Base-by-base conservation (phyloP, 2,329 filamentous ascomycete genomes). In the Neofusicoccum laricinum region DNA sequence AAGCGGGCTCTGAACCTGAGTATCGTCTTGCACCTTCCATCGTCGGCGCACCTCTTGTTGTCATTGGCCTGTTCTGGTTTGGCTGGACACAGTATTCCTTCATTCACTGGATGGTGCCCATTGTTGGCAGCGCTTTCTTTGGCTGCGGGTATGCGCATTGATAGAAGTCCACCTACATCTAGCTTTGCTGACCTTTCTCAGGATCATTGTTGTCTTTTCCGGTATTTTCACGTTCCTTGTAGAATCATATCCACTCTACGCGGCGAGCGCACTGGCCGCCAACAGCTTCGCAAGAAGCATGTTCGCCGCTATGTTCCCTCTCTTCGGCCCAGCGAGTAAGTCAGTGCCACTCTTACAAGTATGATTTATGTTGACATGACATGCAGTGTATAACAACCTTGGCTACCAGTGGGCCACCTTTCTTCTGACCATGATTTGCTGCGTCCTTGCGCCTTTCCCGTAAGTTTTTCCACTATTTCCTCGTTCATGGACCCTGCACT, bases 221-320 rank as follows among this genome's bases (percentile, higher is more conserved):
- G 92, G 92, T 59, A 87, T 96, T 68, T 97, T 96, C 76, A 96
- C 92, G 12, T 97, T 96, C 78, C 80, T 96, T 68, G 92, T 94
- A 10, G 86, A 89, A 68, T 71, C 79, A 78, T 81, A 82, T 71
- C 80, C 80, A 66, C 68, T 82, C 34, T 83, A 82, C 71, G 81
- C 81, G 62, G 81, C 81, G 30, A 78, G 75, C 41, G 81, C 81
- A 43, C 73, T 83, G 65, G 81, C 81, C 58, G 81, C 81, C 45
- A 84, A 84, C 72, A 78, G 74, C 48, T 83, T 83, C 68, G 80
- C 80, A 15, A 74, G 81, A 68, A 80, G 77, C 57, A 77, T 71
- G 67, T 82, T 83, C 71, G 80, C 80, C 61, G 81, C 78, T 51
- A 79, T 78, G 14, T 81, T 81, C 68, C 79, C 79, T 32, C 71